Evolutionary conservation across 108 stramenopile species (phyloP).

Genomic region (Nitzschia putrida): DNA sequence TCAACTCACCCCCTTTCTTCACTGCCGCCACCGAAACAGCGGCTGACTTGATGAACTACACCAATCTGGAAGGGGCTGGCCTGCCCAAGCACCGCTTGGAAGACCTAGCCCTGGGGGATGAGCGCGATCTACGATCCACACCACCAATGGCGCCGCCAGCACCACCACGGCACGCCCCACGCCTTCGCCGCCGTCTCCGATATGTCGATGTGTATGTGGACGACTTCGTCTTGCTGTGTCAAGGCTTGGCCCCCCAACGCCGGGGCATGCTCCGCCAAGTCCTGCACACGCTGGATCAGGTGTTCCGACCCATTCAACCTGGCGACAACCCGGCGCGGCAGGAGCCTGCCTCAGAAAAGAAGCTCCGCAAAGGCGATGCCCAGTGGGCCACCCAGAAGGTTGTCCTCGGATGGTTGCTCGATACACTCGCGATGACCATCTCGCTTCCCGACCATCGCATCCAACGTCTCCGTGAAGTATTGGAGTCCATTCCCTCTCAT

Average conservation of each 20-base stretch:
- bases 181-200: slow-evolving; percentile 1
- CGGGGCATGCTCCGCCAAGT: slow-evolving; percentile 13
- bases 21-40: neutral
- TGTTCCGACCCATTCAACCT: slow-evolving; percentile 25
- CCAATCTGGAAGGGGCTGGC: too few species aligned
- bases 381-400: slow-evolving; percentile 31
- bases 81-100: too few species aligned
- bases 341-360: slow-evolving; percentile 38
- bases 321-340: slow-evolving; percentile 12
- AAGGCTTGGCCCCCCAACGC: slow-evolving; percentile 23
- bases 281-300: slow-evolving; percentile 24
- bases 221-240: slow-evolving; percentile 34
- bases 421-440: neutral
- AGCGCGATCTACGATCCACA: too few species aligned
- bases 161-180: too few species aligned
- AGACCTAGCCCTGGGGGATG: too few species aligned
- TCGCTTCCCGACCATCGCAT: slow-evolving; percentile 3
- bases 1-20: too few species aligned
- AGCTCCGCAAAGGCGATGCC: slow-evolving; percentile 32
- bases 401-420: slow-evolving; percentile 47
- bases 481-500: neutral
- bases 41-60: too few species aligned
- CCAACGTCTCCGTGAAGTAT: slow-evolving; percentile 5
- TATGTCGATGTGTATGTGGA: slow-evolving; percentile 48
- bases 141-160: too few species aligned